These are phyloP conservation scores for Arthrobotrys sinensis DNA, from an alignment of 2,329 filamentous ascomycete genomes.

Conservation along the genomic window DNA sequence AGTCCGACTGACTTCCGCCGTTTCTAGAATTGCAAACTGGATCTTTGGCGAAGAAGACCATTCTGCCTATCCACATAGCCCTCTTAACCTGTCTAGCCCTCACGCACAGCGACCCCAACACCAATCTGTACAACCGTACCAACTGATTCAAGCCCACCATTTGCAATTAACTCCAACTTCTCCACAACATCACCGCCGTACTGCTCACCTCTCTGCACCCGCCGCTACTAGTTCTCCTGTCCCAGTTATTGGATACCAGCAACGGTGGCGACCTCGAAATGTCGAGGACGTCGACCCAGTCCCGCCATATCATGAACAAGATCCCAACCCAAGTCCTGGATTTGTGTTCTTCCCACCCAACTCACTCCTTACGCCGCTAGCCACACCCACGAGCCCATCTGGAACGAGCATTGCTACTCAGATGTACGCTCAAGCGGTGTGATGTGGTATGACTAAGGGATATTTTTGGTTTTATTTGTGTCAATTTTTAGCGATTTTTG, in stretches of 20 bases:
- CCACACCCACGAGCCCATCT: constrained; percentile 52
- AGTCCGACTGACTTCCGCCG: constrained; percentile 52
- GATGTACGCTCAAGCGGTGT: constrained; percentile 60
- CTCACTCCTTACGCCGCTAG: constrained; percentile 45
- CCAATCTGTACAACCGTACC: constrained; percentile 31
- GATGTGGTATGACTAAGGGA: constrained; percentile 38
- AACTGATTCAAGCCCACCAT: constrained; percentile 59
- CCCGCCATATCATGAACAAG: constrained; percentile 55
- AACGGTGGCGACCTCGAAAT: constrained; percentile 58
- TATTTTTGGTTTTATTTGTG: constrained; percentile 9
- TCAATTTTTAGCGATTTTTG: constrained; percentile 40
- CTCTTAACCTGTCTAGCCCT: constrained; percentile 12
- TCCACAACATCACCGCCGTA: constrained; percentile 49
- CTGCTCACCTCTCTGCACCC: constrained; percentile 50
- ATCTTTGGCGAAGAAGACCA: constrained; percentile 51
- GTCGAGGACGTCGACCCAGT: constrained; percentile 57
- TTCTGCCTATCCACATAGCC: constrained; percentile 38
- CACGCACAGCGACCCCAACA: constrained; percentile 33
- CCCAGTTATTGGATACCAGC: constrained; percentile 48
- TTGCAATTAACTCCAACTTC: constrained; percentile 54
- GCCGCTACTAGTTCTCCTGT: constrained; percentile 11
- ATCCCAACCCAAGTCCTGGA: constrained; percentile 59
- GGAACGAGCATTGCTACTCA: constrained; percentile 42
- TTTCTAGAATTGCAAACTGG: constrained; percentile 59
- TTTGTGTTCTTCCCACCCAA: constrained; percentile 59